Evolutionary conservation across 2,329 filamentous ascomycete genomes (phyloP).

Genomic region (Beauveria caledonica): DNA sequence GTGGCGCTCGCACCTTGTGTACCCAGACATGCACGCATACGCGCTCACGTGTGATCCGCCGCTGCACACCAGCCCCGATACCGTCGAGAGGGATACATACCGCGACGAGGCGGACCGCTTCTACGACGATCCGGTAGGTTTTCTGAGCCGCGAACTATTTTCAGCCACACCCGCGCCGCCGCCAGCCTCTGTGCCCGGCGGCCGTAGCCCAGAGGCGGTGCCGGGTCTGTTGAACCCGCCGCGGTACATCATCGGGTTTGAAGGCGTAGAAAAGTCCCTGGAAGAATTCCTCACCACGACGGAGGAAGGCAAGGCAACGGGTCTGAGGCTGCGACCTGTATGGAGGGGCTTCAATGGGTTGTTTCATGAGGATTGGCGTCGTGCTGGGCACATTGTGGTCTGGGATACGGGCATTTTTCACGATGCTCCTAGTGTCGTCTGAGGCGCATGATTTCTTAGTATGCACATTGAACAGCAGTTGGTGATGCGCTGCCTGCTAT

Average conservation of each 20-base stretch:
- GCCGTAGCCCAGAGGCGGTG: background rate
- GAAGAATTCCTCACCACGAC: constrained; percentile 34
- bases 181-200: background rate
- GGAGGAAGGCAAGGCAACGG: constrained; percentile 30
- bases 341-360: constrained; percentile 54
- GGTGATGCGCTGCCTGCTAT: no score
- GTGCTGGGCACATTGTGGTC: constrained; percentile 48
- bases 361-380: constrained; percentile 54
- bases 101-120: constrained; percentile 88
- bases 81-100: constrained; percentile 57
- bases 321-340: constrained; percentile 35
- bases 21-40: constrained; percentile 67
- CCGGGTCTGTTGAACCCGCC: constrained; percentile 29
- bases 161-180: background rate
- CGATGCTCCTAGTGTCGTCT: background rate
- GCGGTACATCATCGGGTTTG: constrained; percentile 53
- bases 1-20: constrained; percentile 81
- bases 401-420: constrained; percentile 43
- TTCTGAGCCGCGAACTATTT: constrained; percentile 49
- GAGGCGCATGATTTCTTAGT: background rate
- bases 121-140: constrained; percentile 56
- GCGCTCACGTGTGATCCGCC: constrained; percentile 89
- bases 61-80: constrained; percentile 52
- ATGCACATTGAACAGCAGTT: background rate
- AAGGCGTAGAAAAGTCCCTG: constrained; percentile 45